A percentile compares a stretch with the other conserved stretches of the same genome.
Evolutionary conservation across 352 stramenopile genomes (phyloP).

Genomic region (Pseudoperonospora humuli): DNA sequence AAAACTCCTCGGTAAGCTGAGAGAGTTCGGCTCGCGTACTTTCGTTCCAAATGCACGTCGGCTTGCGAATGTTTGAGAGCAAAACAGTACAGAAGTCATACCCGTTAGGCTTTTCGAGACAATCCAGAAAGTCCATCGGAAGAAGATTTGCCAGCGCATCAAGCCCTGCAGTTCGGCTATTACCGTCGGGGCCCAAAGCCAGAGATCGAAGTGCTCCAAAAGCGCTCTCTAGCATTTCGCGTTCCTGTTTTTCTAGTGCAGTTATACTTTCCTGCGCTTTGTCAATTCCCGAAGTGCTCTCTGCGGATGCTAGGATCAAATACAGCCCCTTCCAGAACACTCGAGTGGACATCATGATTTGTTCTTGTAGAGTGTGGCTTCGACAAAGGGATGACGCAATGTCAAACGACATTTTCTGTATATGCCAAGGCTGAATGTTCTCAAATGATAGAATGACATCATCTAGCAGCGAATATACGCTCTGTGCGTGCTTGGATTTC

Average conservation of each 20-base stretch:
- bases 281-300: conserved; percentile 39
- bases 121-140: conserved; percentile 66
- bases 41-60: conserved; percentile 74
- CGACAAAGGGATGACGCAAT: conserved; percentile 63
- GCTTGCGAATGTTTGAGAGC: conserved; percentile 63
- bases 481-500: conserved; percentile 31
- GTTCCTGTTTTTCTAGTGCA: conserved; percentile 51
- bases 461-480: conserved; percentile 56
- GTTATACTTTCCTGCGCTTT: conserved; percentile 27
- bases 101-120: conserved; percentile 55
- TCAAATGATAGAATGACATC: conserved; percentile 60
- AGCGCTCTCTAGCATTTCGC: conserved; percentile 64
- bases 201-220: conserved; percentile 58
- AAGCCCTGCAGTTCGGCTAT: conserved; percentile 41
- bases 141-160: conserved; percentile 63
- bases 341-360: conserved; percentile 55
- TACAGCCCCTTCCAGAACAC: conserved; percentile 79
- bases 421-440: conserved; percentile 70
- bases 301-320: conserved; percentile 60
- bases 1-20: conserved; percentile 69
- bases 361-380: conserved; percentile 42
- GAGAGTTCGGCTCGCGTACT: conserved; percentile 54
- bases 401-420: conserved; percentile 71
- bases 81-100: conserved; percentile 69
- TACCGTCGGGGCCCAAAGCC: conserved; percentile 44